Evolutionary conservation across 257 asterid species (phyloP), one percentile per base, ranked within the genome.

Genomic region (Penstemon davidsonii): DNA sequence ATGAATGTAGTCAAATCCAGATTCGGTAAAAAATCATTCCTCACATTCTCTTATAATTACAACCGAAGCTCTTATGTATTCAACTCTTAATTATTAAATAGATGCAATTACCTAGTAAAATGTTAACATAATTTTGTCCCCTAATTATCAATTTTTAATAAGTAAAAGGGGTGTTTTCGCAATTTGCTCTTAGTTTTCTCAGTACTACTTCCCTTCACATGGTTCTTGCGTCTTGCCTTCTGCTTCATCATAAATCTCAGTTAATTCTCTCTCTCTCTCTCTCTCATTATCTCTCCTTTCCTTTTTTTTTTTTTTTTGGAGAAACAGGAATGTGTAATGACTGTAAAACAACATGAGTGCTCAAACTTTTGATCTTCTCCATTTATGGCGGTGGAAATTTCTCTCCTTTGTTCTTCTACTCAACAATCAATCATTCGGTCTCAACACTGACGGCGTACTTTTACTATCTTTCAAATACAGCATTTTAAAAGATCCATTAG

Each of bases 371-470:
- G 67, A 60, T 72, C 78, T 54, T 74, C 83, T 77, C 81, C 86
- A 59, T 80, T 68, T 68, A 61, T 82, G 86, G 85, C 78, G 82
- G 67, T 72, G 80, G 72, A 76, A 75, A 68, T 46, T 77, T 73
- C 67, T 89, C 11, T 51, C 72, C 7, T 58, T 79, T 12, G 8
- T 82, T 40, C 4, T 84, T 33, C 33, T 86, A 2, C 41, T 86
- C 47, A 76, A 66, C 66, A 72, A 72, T 52, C 81, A 62, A 9
- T 73, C 77, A 18, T 68, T 61, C 67, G 95, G 86, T 64, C 87
- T 92, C 54, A 85, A 83, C 81, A 62, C 60, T 36, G 99, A 93
- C 76, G 99, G 99, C n/a, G 44, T 86, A 9, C 71, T 90, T 13
- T 64, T 93, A 62, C 77, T 88, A 25, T 81, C 96, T 0, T 91